Conservation (phyloP, 2,329 filamentous ascomycete genomes). For the Hypoxylon rubiginosum region DNA sequence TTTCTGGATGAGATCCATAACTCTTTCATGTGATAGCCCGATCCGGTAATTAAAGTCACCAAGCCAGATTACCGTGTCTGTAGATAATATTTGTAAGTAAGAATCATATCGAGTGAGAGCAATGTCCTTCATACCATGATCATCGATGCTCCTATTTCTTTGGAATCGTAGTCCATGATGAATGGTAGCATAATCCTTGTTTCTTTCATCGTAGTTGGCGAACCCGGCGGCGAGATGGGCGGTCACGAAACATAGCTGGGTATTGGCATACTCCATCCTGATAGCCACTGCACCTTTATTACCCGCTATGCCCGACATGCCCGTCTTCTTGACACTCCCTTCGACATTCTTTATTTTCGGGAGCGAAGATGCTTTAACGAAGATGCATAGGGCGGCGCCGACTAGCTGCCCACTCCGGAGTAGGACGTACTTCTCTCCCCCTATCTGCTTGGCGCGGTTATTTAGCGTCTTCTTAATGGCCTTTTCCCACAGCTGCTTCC, state of each 20-base stretch:
- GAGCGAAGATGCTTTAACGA: conserved; percentile 83
- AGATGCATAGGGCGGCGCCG: conserved; percentile 91
- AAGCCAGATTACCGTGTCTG: conserved; percentile 87
- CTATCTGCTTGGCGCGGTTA: conserved; percentile 71
- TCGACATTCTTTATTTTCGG: conserved; percentile 95
- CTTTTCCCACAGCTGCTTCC: conserved; percentile 87
- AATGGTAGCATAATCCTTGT: conserved; percentile 92
- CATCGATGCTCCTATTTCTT: conserved; percentile 88
- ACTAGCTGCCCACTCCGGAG: conserved; percentile 94
- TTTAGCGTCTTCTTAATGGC: conserved; percentile 86
- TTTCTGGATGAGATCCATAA: conserved; percentile 78
- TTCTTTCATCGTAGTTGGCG: conserved; percentile 95
- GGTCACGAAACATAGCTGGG: conserved; percentile 93
- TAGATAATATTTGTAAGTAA: conserved; percentile 42
- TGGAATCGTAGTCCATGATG: conserved; percentile 90
- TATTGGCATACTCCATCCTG: conserved; percentile 93
- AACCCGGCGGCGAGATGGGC: conserved; percentile 97
- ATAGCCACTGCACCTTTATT: conserved; percentile 99
- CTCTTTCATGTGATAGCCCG: conserved; percentile 82
- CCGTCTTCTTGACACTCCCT: conserved; percentile 92
- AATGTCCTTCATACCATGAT: conserved; percentile 73
- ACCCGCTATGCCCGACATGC: conserved; percentile 95
- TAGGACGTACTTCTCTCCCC: conserved; percentile 86
- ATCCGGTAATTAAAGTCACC: conserved; percentile 99
- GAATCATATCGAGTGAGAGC: not conserved